Conservation (phyloP, 2,329 filamentous ascomycete species). For the Beauveria brongniartii region DNA sequence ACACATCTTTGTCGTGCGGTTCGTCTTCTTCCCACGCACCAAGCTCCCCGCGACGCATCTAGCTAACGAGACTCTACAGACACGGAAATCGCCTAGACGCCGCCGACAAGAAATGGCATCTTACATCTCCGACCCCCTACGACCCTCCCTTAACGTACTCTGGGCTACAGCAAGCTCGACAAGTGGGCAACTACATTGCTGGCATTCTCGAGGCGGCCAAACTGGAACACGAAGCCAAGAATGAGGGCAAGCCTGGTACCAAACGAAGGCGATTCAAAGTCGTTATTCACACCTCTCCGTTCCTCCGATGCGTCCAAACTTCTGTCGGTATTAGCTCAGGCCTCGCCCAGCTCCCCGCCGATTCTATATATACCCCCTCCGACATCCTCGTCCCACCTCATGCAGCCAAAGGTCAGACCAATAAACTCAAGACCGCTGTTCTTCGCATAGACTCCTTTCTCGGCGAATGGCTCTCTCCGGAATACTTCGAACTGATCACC, state of each 20-base stretch:
- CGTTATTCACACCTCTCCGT: slow-evolving; percentile 89
- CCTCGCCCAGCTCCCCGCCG: slow-evolving; percentile 50
- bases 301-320: slow-evolving; percentile 85
- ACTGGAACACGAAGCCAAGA: slow-evolving; percentile 30
- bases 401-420: slow-evolving; percentile 18
- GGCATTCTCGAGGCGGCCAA: slow-evolving; percentile 54
- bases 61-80: slow-evolving; percentile 32
- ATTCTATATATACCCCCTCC: slow-evolving; percentile 24
- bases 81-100: slow-evolving; percentile 92
- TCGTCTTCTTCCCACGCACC: slow-evolving; percentile 16
- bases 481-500: slow-evolving; percentile 89
- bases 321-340: slow-evolving; percentile 82
- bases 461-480: slow-evolving; percentile 88
- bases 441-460: slow-evolving; percentile 86
- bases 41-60: neutral
- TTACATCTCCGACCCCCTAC: slow-evolving; percentile 87
- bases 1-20: slow-evolving; percentile 38
- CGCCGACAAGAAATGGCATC: slow-evolving; percentile 90
- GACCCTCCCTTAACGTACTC: slow-evolving; percentile 92
- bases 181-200: slow-evolving; percentile 77
- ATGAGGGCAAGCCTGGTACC: slow-evolving; percentile 14
- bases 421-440: slow-evolving; percentile 45
- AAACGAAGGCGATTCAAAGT: slow-evolving; percentile 62
- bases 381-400: slow-evolving; percentile 28
- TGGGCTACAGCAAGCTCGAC: slow-evolving; percentile 81